Evolutionary conservation across 179 eudicot genomes (phyloP).

Genomic region (Corrigiola litoralis): DNA sequence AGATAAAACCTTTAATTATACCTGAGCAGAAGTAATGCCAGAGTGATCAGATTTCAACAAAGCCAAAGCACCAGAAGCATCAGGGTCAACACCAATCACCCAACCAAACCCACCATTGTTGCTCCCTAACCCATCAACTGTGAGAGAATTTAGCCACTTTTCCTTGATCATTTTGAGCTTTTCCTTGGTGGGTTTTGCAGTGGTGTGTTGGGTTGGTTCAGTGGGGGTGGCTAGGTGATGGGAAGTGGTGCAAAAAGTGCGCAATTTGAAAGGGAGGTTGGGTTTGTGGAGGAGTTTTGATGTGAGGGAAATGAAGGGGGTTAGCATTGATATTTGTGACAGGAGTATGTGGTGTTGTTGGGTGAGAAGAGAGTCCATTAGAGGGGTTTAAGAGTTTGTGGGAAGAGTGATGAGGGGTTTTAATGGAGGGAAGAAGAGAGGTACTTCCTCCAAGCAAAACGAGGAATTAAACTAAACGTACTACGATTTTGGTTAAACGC

Average conservation of each 20-base stretch:
- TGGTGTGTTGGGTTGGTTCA: conserved; percentile 14
- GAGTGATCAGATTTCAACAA: conserved; percentile 42
- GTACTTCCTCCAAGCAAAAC: too few relatives aligned
- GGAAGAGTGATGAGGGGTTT: too few relatives aligned
- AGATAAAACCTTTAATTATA: conserved; percentile 6
- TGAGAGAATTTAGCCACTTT: conserved; percentile 58
- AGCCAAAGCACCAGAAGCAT: conserved; percentile 73
- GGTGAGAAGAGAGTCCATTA: conserved; percentile 18
- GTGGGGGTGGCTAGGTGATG: conserved; percentile 18
- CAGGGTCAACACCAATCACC: conserved; percentile 86
- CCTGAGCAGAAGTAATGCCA: conserved; percentile 49
- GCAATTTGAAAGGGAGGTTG: conserved; percentile 14
- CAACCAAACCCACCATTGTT: conserved; percentile 33
- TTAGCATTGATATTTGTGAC: conserved; percentile 28
- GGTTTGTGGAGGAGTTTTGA: conserved; percentile 21
- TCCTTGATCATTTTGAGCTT: conserved; percentile 32
- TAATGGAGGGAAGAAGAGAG: too few relatives aligned
- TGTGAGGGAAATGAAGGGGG: conserved; percentile 28
- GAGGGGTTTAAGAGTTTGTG: conserved; percentile 7
- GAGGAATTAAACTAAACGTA: too few relatives aligned
- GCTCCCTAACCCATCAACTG: conserved; percentile 14
- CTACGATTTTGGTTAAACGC: too few relatives aligned
- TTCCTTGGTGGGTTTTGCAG: conserved; percentile 16
- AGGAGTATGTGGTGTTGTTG: conserved; percentile 4
- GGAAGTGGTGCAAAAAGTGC: conserved; percentile 18